These are phyloP conservation scores for Limnomonas spitsbergensis DNA, from an alignment of 139 green algal genomes.

Conservation along the genomic window DNA sequence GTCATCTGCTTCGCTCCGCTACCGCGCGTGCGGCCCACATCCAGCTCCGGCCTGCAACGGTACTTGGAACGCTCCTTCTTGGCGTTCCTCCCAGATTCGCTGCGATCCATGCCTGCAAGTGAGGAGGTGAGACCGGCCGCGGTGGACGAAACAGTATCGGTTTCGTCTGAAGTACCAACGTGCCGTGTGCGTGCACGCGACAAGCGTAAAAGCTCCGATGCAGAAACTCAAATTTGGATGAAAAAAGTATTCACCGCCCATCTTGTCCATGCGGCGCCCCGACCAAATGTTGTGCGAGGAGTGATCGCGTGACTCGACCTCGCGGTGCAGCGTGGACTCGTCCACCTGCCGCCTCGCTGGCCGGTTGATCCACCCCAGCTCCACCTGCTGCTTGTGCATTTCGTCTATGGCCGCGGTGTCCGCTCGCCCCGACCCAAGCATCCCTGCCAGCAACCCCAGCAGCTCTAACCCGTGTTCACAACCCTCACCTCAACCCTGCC, in stretches of 20 bases:
- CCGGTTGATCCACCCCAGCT: slow-evolving; percentile 7
- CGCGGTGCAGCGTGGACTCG: slow-evolving; percentile 24
- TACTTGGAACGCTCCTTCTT: slow-evolving; percentile 47
- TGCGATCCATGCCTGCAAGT: neutral
- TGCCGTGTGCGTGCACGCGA: no score
- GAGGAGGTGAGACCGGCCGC: no score
- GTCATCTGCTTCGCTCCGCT: slow-evolving; percentile 38
- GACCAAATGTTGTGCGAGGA: slow-evolving; percentile 40
- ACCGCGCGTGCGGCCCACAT: slow-evolving; percentile 59
- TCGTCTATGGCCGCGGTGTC: neutral
- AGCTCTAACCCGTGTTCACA: no score
- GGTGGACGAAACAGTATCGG: no score
- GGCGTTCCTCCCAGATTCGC: neutral
- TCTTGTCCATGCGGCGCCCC: neutral
- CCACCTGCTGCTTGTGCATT: slow-evolving; percentile 9
- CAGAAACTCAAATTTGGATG: no score
- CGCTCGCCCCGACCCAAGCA: no score
- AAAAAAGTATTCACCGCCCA: neutral
- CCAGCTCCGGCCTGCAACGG: slow-evolving; percentile 45
- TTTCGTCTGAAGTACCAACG: no score
- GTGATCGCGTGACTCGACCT: slow-evolving; percentile 14
- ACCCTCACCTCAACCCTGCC: no score
- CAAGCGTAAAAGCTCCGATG: no score
- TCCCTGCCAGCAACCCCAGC: no score
- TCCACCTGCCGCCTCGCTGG: slow-evolving; percentile 25